Conservation (phyloP, 2,329 filamentous ascomycete species). For the Claviceps sp. region DNA sequence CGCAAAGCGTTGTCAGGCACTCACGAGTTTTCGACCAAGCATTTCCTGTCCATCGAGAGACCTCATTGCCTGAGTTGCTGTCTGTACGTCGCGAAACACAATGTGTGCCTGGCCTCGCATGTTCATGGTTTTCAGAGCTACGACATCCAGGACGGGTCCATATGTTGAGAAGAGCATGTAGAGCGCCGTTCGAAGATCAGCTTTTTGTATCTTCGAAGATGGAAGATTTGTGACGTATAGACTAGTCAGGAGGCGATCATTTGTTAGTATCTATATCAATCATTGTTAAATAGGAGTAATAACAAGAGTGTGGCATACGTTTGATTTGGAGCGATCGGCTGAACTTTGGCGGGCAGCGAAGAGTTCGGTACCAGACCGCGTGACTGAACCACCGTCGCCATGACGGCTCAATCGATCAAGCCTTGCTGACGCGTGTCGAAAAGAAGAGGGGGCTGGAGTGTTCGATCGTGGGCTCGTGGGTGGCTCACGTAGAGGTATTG, state of each 20-base stretch:
- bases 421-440: not conserved
- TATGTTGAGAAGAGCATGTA: constrained; percentile 94
- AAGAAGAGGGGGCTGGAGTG: not conserved
- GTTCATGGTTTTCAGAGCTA: constrained; percentile 74
- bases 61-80: constrained; percentile 89
- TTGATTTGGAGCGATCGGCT: constrained; percentile 54
- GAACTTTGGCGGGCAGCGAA: constrained; percentile 35
- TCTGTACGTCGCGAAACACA: constrained; percentile 76
- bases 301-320: constrained; percentile 39
- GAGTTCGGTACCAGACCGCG: constrained; percentile 27
- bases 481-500: not conserved
- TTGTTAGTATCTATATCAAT: not conserved
- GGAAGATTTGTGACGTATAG: constrained; percentile 80
- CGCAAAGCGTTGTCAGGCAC: constrained; percentile 17
- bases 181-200: constrained; percentile 70
- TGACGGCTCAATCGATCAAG: constrained; percentile 10
- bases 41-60: constrained; percentile 76
- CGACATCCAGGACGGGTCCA: constrained; percentile 81
- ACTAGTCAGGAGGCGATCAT: constrained; percentile 28
- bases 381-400: constrained; percentile 25
- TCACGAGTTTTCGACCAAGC: constrained; percentile 71
- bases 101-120: constrained; percentile 96
- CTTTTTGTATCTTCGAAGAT: constrained; percentile 79
- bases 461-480: not conserved
- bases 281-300: not conserved